Base-by-base conservation (phyloP, 2,329 filamentous ascomycete species). In the Neofusicoccum umdonicola region DNA sequence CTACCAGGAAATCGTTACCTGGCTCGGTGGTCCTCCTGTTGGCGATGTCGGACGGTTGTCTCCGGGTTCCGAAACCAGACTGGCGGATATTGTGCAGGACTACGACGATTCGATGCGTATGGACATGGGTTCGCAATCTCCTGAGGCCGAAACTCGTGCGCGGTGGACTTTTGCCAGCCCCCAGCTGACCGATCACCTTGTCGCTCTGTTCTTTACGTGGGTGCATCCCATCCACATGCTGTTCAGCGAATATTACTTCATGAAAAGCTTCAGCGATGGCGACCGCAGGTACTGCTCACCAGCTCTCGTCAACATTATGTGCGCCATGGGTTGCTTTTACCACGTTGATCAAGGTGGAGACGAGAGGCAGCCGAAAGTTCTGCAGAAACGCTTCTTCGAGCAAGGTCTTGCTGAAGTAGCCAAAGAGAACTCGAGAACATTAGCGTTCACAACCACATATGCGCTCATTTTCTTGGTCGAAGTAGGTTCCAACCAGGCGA, bases 211-310 rank as follows among this genome's bases (percentile, higher is more conserved):
- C 61, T 73, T 74, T 42, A 68, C 71, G 39, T 74, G 72, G 72
- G 67, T 74, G 9, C 71, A 74, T 62, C 72, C 72, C 12, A 68
- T 70, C 3, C 72, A 74, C 50, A 73, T 73, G 71, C 65, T 74
- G 22, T 73, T 74, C 67, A 71, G 69, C 58, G 72, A 74, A 54
- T 41, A 65, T 17, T 67, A 71, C 31, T 73, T 74, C 62, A 68
- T 69, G 64, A 31, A 62, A 7, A 68, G 65, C 62, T 74, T 69
- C 50, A 52, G 50, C 19, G 63, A 62, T 13, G 65, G 65, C 17
- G 51, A 69, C 13, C 44, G 58, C 6, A 66, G 35, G 8, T 70
- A 72, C 64, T 73, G 72, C 64, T 70, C 71, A 9, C 35, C 66
- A 11, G 66, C 71, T 4, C 44, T 74, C 17, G 69, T 74, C 34